Base-by-base conservation (phyloP, 768 basidiomycete genomes). In the Phanerochaete sordida region DNA sequence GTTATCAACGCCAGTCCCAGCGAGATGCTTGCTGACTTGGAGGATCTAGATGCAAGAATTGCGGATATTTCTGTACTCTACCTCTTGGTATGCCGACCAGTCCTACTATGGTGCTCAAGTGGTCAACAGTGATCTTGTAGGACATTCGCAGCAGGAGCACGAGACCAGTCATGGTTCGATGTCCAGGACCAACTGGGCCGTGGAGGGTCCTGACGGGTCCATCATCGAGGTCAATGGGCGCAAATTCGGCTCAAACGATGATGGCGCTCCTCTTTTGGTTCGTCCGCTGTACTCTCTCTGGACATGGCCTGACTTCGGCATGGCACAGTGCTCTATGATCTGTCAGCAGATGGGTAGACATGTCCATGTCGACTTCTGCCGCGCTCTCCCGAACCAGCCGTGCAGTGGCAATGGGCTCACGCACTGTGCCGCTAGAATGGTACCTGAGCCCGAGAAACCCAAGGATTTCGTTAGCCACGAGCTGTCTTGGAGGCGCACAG, bases 111-210 rank as follows among this genome's bases (percentile, higher is more conserved):
- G n/a, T n/a, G n/a, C n/a, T n/a, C n/a, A n/a, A n/a, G n/a, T n/a
- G n/a, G n/a, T n/a, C n/a, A n/a, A n/a, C n/a, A 31, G 3, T 28
- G 3, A 16, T 33, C 11, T 12, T 28, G 19, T 44, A 87, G 85
- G 81, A 0, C 86, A 87, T 58, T 58, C 81, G 0, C 84, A 87
- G 58, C 76, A 79, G 62, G 82, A 84, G 47, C 85, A 87, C 39
- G 84, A 85, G 46, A 87, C 85, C 0, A 76, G 75, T 16, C 85
- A 87, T 58, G 86, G 85, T 5, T 85, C 83, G 1, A 86, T 86
- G 84, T 80, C 83, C 0, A 76, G 72, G 57, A 81, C 82, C 0
- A 74, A 75, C 44, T 87, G 86, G 86, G 73, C 79, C 0, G 66
- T 86, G 3, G 83, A 85, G 55, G 81, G 79, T 0, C 76, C 78